A percentile compares a stretch with the other conserved stretches of the same genome.
phyloP scores from a whole-genome alignment of 1,139 yeast species.

The Candida sanyaensis region DNA sequence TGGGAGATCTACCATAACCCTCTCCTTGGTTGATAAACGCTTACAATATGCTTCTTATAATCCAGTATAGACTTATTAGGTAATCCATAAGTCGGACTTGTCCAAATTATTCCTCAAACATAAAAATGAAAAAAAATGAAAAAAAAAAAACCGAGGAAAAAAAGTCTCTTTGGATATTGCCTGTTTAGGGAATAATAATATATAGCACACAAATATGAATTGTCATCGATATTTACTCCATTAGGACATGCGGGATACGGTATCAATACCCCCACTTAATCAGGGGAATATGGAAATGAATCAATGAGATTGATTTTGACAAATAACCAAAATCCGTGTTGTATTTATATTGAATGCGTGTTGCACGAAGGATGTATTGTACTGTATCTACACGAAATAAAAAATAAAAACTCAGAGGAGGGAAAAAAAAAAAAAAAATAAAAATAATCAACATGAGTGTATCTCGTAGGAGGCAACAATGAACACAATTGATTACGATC shows the following conservation, averaged over 20 bases:
- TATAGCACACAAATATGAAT: neutral
- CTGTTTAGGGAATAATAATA: neutral
- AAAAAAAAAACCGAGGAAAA: neutral
- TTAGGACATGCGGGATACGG: neutral
- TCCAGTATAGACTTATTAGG: no score
- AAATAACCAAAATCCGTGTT: neutral
- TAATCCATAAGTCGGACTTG: neutral
- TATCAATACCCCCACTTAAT: neutral
- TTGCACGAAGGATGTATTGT: neutral
- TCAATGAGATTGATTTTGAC: neutral
- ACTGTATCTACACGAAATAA: neutral
- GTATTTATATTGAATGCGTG: no score
- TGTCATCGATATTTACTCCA: neutral
- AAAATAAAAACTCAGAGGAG: neutral
- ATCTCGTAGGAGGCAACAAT: conserved; percentile 8
- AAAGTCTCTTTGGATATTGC: neutral
- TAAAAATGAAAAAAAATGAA: neutral
- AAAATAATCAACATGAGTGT: neutral
- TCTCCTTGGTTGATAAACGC: no score
- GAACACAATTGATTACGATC: conserved; percentile 19
- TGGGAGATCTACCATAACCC: no score
- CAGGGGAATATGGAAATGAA: no score
- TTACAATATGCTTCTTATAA: no score
- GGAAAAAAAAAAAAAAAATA: neutral
- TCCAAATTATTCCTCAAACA: neutral